Conservation (phyloP, 2,329 filamentous ascomycete species). For the Phaeosphaeria sp. region DNA sequence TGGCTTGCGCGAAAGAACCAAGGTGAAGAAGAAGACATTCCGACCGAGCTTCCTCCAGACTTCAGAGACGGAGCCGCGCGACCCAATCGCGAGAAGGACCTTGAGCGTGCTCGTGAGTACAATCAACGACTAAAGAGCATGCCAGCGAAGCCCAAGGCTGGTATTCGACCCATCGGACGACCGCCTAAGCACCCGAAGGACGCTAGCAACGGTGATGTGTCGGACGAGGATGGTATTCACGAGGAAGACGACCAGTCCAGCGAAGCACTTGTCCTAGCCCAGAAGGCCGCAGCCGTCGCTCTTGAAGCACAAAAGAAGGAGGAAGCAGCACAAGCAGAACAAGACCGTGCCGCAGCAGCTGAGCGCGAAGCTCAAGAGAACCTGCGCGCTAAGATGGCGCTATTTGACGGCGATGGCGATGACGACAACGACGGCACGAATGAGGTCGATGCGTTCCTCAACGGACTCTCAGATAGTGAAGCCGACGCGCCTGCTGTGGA, state of each 20-base stretch:
- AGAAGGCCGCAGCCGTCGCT: constrained; percentile 32
- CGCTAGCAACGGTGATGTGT: constrained; percentile 23
- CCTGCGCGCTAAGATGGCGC: constrained; percentile 41
- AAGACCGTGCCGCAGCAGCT: constrained; percentile 25
- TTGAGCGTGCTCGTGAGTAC: constrained; percentile 27
- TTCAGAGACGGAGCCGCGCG: constrained; percentile 47
- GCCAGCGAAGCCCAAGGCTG: constrained; percentile 29
- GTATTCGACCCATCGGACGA: constrained; percentile 31
- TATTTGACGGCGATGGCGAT: constrained; percentile 43
- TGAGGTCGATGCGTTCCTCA: constrained; percentile 36
- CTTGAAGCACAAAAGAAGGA: constrained; percentile 31
- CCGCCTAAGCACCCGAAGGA: constrained; percentile 30
- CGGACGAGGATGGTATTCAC: constrained; percentile 33
- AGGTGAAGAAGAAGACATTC: constrained; percentile 51
- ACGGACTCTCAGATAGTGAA: constrained; percentile 29
- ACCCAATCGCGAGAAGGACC: constrained; percentile 35
- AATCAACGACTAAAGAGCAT: constrained; percentile 36
- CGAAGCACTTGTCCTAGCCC: constrained; percentile 32
- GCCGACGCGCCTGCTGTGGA: constrained; percentile 3
- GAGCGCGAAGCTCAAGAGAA: constrained; percentile 44
- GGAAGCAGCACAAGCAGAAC: constrained; percentile 29
- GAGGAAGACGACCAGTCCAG: constrained; percentile 40
- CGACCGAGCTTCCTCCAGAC: constrained; percentile 52
- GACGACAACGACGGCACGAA: constrained; percentile 30
- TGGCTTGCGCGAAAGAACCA: constrained; percentile 53